Conservation (phyloP, 1,284 basidiomycete species). For the Ceratobasidium sp. region DNA sequence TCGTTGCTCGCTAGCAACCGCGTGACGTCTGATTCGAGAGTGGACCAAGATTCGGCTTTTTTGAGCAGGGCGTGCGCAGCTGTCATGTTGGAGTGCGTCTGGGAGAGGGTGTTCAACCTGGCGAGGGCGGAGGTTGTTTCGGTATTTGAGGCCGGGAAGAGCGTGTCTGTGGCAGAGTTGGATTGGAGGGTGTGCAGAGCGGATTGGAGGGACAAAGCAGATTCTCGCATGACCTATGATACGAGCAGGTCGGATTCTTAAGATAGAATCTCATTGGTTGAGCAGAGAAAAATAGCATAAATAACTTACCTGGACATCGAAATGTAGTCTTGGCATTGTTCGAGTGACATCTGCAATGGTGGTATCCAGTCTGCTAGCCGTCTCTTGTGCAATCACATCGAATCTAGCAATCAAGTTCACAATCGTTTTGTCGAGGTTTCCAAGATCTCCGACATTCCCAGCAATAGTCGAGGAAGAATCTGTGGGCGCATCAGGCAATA, state of each 20-base stretch:
- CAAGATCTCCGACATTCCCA: constrained; percentile 59
- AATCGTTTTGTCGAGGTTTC: constrained; percentile 76
- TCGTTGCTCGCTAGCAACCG: constrained; percentile 74
- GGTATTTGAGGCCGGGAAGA: constrained; percentile 57
- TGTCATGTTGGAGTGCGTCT: constrained; percentile 86
- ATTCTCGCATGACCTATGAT: constrained; percentile 79
- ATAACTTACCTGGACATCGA: constrained; percentile 79
- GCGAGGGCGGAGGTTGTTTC: constrained; percentile 73
- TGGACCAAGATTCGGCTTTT: constrained; percentile 94
- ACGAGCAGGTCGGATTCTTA: background rate
- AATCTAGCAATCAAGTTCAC: constrained; percentile 77
- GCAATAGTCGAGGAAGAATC: constrained; percentile 58
- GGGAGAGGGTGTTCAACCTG: constrained; percentile 79
- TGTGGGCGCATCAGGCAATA: constrained; percentile 54
- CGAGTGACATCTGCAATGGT: constrained; percentile 90
- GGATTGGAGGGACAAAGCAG: constrained; percentile 77
- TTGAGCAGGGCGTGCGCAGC: constrained; percentile 83
- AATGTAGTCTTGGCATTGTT: constrained; percentile 85
- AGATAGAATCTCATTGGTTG: background rate
- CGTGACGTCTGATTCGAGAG: constrained; percentile 89
- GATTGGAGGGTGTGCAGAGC: constrained; percentile 66
- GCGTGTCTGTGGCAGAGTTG: constrained; percentile 52
- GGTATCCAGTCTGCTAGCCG: constrained; percentile 83
- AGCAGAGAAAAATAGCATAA: background rate
- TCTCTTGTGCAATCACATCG: constrained; percentile 87